phyloP scores from a whole-genome alignment of 2,329 filamentous ascomycete species.

The Phaeoacremonium minimum region DNA sequence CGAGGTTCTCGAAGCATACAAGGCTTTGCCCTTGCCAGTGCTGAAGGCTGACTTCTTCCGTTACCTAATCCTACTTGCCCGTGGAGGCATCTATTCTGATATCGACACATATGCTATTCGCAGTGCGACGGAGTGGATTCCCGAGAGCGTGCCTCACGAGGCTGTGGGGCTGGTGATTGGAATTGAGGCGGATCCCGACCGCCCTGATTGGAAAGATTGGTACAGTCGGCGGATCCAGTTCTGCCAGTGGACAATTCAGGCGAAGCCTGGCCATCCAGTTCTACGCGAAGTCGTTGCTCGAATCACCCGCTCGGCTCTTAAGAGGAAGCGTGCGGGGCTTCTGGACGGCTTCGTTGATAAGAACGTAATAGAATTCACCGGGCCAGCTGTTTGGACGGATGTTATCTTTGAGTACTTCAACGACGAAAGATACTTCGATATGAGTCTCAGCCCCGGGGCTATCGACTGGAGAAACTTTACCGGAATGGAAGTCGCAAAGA shows the following conservation, averaged over 20 bases:
- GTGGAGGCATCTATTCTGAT: conserved; percentile 72
- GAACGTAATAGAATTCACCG: conserved; percentile 88
- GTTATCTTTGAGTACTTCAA: conserved; percentile 91
- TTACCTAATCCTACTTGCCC: conserved; percentile 62
- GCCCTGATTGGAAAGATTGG: conserved; percentile 90
- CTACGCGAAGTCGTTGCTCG: conserved; percentile 81
- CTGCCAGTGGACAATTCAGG: conserved; percentile 98
- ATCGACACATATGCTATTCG: conserved; percentile 88
- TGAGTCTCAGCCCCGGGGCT: conserved; percentile 62
- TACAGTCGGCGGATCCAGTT: conserved; percentile 96
- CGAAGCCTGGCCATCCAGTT: conserved; percentile 90
- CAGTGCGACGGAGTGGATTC: conserved; percentile 84
- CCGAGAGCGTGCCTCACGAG: conserved; percentile 68
- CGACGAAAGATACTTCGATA: conserved; percentile 82
- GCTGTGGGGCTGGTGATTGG: conserved; percentile 84
- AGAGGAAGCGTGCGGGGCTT: conserved; percentile 63
- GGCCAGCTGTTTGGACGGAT: conserved; percentile 93
- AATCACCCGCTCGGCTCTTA: conserved; percentile 78
- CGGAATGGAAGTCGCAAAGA: conserved; percentile 75
- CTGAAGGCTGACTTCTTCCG: conserved; percentile 78
- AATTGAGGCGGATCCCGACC: conserved; percentile 93
- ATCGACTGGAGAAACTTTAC: conserved; percentile 89
- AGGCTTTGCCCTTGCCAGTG: conserved; percentile 67
- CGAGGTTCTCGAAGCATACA: conserved; percentile 74
- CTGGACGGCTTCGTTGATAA: conserved; percentile 59